Evolutionary conservation across 176 grass and related monocot species (phyloP), one percentile per base, ranked within the genome.

Genomic region (Guadua angustifolia): DNA sequence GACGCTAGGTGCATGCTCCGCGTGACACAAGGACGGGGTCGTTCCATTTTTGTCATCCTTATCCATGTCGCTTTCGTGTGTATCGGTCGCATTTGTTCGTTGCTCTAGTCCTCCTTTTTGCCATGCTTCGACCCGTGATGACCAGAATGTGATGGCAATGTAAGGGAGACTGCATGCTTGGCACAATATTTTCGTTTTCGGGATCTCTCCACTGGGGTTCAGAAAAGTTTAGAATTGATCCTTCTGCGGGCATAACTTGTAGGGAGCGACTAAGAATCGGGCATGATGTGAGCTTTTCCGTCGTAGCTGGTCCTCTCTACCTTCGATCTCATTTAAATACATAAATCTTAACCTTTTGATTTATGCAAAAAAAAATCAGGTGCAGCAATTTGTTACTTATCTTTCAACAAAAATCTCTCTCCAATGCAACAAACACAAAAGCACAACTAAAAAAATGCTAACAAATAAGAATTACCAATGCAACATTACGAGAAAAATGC

Each of bases 11-110:
- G 58, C 84, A 74, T 83, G 69, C 59, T 82, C 74, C 49, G 39
- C 59, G 69, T 78, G 73, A 65, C 64, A 10, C 6, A 66, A 80
- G 55, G 77, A 71, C 82, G 47, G 56, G 50, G 40, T 14, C 46
- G 50, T 66, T 78, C 45, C 35, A 44, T 42, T 83, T 81, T 46
- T 84, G 66, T 16, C 18, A 83, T 88, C 76, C 82, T 80, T 85
- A 89, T 85, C 87, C 82, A n/a, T 80, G 76, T 74, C 60, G n/a
- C 73, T 79, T 89, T 89, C 87, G 29, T 53, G 50, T 61, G 19
- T 66, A 46, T 82, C 74, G 67, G 49, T 60, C 51, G 7, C 74
- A 32, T 83, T 74, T 74, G 67, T 50, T 74, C 33, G 44, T 36
- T 68, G 39, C 80, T 21, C 1, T 78, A 55, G 78, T 0, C 24